phyloP scores from a whole-genome alignment of 176 grass and related monocot species.

The Hyparrhenia diplandra region DNA sequence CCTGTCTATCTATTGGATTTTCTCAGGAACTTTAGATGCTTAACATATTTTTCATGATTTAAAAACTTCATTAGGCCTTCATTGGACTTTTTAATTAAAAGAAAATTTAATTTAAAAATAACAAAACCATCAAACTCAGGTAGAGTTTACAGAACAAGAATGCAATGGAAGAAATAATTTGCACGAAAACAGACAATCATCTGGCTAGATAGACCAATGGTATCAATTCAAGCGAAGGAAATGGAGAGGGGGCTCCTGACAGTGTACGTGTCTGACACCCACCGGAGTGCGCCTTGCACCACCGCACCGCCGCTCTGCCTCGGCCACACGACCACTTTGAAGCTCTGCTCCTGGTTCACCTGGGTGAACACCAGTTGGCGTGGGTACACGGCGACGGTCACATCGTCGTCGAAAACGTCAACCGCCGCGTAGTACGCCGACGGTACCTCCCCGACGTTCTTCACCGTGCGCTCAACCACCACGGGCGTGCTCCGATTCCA shows the following conservation, averaged over 20 bases:
- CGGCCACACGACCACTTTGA: constrained; percentile 11
- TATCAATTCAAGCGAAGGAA: neutral
- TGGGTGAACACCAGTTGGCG: neutral
- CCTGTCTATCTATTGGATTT: too few species aligned
- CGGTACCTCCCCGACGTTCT: constrained; percentile 37
- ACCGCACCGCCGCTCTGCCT: neutral
- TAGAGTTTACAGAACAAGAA: too few species aligned
- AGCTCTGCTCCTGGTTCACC: constrained; percentile 23
- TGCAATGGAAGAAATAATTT: too few species aligned
- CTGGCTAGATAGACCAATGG: neutral
- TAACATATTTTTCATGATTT: too few species aligned
- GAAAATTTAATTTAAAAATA: too few species aligned
- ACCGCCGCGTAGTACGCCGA: constrained; percentile 20
- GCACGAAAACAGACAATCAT: neutral
- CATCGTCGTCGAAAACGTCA: neutral
- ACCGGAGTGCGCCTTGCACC: constrained; percentile 35
- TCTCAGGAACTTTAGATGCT: too few species aligned
- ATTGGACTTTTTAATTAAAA: too few species aligned
- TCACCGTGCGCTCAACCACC: constrained; percentile 24
- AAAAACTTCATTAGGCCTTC: too few species aligned
- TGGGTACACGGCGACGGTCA: neutral
- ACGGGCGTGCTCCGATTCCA: neutral
- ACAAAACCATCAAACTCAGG: too few species aligned
- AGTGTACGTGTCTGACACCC: constrained; percentile 35
- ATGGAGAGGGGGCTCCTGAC: constrained; percentile 46